Base-by-base conservation (phyloP, 352 stramenopile genomes). In the Thalassiosira mediterranea region DNA sequence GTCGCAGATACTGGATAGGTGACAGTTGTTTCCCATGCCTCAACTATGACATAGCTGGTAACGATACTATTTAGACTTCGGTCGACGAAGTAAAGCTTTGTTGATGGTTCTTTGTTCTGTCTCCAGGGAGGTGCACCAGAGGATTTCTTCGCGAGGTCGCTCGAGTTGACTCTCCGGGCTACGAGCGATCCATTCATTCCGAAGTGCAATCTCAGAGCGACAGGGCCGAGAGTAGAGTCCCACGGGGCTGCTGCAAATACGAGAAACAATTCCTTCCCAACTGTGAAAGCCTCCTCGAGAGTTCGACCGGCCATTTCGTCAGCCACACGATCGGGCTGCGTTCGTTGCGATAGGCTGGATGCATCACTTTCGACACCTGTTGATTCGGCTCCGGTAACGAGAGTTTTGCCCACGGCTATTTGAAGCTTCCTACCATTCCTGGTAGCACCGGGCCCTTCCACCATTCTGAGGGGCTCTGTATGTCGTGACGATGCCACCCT, bases 191-290 rank as follows among this genome's bases (percentile, higher is more conserved):
- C 81, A 63, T 83, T 86, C 81, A 88, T 88, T 53, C 76, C 76
- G 67, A 88, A 88, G 49, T 88, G 81, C n/a, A 88, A 54, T 37
- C 81, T 60, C 28, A 86, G 11, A 38, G 74, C 79, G 40, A 60
- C 29, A 26, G 26, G 13, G 13, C 1, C 17, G 15, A 19, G 15
- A 4, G 5, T 26, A 42, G 25, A 52, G 19, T 2, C 29, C 54
- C 57, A 10, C 15, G 13, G 29, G 62, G 32, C 42, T 38, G 26
- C 15, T 32, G 49, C 49, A 21, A 88, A 81, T 11, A 86, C 67
- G 3, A 88, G 72, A 51, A 86, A 88, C 5, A 88, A 51, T 79
- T 88, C 81, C 49, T 88, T 88, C 0, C 81, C 81, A 15, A 88
- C 59, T n/a, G 76, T 73, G 42, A 88, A 85, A 28, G 62, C 71